These are phyloP conservation scores for Daedaleopsis nitida DNA, from an alignment of 768 basidiomycete species.

Conservation along the genomic window DNA sequence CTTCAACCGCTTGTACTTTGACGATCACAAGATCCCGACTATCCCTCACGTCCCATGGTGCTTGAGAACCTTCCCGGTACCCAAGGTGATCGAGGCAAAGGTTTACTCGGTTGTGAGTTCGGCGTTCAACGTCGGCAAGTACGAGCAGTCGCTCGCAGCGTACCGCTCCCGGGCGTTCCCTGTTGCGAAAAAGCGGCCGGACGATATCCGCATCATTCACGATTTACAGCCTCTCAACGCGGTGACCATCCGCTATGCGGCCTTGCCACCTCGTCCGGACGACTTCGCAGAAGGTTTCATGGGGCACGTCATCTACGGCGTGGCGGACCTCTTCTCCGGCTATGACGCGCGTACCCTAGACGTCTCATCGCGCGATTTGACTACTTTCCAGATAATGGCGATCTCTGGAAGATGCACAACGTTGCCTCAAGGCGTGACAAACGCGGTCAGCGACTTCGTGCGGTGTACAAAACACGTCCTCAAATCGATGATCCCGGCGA, in stretches of 20 bases:
- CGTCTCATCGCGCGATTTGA: background rate
- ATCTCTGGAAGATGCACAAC: background rate
- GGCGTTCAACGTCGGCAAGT: constrained; percentile 13
- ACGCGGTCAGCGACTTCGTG: background rate
- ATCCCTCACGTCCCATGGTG: constrained; percentile 39
- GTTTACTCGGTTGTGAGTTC: constrained; percentile 8
- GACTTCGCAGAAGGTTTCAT: constrained; percentile 23
- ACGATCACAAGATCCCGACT: constrained; percentile 34
- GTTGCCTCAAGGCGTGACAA: background rate
- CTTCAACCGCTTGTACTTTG: constrained; percentile 34
- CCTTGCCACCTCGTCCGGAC: constrained; percentile 16
- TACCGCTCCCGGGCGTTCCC: constrained; percentile 23
- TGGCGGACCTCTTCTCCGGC: background rate
- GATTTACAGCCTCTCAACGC: constrained; percentile 23
- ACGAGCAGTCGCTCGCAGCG: constrained; percentile 22
- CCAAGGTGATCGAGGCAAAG: constrained; percentile 6
- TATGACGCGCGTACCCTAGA: background rate
- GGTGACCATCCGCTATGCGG: constrained; percentile 23
- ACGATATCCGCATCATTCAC: constrained; percentile 15
- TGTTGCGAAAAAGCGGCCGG: constrained; percentile 20
- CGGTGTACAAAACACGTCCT: background rate
- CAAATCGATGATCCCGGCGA: background rate
- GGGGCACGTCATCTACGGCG: background rate
- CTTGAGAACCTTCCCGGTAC: constrained; percentile 23
- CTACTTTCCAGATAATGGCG: background rate